Evolutionary conservation across 2,329 filamentous ascomycete genomes (phyloP), one percentile per base, ranked within the genome.

Genomic region (Neopestalotiopsis sp.): DNA sequence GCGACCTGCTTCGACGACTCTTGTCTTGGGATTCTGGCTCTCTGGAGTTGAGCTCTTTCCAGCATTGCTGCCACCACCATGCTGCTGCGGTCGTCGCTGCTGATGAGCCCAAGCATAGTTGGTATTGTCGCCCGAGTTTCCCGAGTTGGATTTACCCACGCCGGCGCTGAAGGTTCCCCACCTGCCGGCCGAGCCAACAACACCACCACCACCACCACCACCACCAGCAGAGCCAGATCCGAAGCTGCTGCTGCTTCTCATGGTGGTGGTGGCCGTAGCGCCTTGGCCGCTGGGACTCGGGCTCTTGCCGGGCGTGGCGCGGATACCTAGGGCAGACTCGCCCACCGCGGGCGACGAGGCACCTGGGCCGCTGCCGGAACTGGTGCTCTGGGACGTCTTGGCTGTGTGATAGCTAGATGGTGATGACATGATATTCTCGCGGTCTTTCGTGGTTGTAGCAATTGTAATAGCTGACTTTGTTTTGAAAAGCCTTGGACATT

Each of bases 311-410:
- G 57, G 57, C 30, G 57, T 59, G 57, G 57, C 57, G 4, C 57
- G 9, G 2, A 59, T 28, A 7, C 57, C 57, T 7, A 34, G 30
- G 30, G 57, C 57, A 10, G 24, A 30, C 28, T 59, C 57, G 57
- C 57, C 57, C 5, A 59, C 57, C 2, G 10, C n/a, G 57, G 30
- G 24, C 6, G n/a, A 14, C 4, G 57, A 59, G 9, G 57, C 3
- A 7, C 30, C 24, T n/a, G 2, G 14, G 13, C 13, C 30, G 57
- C 57, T 28, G 2, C n/a, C 14, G 10, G 24, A 59, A 28, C 57
- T 28, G 57, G 20, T 59, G 57, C 57, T 34, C 30, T 59, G 57
- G 57, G 57, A 59, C 4, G 57, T 59, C 57, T 59, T 59, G 57
- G 57, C 57, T 5, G 28, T 59, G 57, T 59, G 57, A 10, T 59